These are phyloP conservation scores for Epichloe bromicola DNA, from an alignment of 2,329 filamentous ascomycete species.

Conservation along the genomic window DNA sequence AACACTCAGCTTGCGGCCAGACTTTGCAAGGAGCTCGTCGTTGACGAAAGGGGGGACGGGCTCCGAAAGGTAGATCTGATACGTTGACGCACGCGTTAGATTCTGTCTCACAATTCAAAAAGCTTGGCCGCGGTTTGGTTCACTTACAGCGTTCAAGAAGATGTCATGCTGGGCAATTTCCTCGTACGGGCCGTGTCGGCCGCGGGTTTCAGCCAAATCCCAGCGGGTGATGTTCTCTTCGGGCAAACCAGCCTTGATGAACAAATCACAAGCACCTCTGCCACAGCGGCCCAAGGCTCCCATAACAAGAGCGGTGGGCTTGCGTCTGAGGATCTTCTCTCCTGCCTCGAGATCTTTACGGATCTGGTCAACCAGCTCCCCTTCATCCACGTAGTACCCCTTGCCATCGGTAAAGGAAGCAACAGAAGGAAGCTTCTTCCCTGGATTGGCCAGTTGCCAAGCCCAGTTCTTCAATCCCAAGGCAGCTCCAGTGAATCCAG, in stretches of 20 bases:
- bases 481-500: conserved; percentile 63
- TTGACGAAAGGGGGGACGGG: conserved; percentile 60
- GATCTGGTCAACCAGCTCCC: conserved; percentile 26
- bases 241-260: conserved; percentile 51
- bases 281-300: conserved; percentile 78
- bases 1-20: conserved; percentile 62
- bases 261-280: conserved; percentile 69
- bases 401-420: conserved; percentile 1
- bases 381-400: conserved; percentile 1
- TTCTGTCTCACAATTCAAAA: neutral
- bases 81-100: neutral
- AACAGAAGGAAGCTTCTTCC: conserved; percentile 2
- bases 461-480: conserved; percentile 71
- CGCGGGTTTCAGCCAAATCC: conserved; percentile 67
- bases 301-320: conserved; percentile 67
- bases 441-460: conserved; percentile 17
- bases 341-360: conserved; percentile 47
- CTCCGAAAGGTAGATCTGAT: conserved; percentile 9
- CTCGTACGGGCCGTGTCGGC: conserved; percentile 56
- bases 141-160: conserved; percentile 34
- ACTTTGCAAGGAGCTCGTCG: conserved; percentile 46
- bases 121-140: neutral
- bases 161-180: conserved; percentile 63
- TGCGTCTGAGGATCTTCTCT: conserved; percentile 53
- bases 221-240: conserved; percentile 36